Percentiles rank a stretch among this genome's conserved stretches.
phyloP scores from a whole-genome alignment of 805 yeast species.

The Wickerhamomyces rabaulensis region DNA sequence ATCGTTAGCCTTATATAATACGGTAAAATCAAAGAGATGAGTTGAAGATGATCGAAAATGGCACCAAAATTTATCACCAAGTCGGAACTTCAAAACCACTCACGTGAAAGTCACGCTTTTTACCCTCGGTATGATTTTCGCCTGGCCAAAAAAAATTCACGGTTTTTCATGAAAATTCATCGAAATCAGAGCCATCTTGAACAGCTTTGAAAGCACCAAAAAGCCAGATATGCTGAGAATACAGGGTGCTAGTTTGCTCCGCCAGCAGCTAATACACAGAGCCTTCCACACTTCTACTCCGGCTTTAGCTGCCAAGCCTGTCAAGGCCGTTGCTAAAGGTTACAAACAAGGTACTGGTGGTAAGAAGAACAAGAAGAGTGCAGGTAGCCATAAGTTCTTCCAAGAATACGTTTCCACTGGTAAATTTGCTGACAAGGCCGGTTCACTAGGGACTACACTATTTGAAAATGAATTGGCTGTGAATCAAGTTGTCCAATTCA shows the following conservation, averaged over 20 bases:
- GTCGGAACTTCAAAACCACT: too few species aligned
- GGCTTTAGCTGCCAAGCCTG: constrained; percentile 7
- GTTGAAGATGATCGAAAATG: neutral
- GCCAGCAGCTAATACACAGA: constrained; percentile 1
- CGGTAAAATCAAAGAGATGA: too few species aligned
- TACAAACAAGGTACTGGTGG: constrained; percentile 13
- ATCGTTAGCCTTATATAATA: too few species aligned
- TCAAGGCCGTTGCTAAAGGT: constrained; percentile 12
- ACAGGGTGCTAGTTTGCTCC: neutral
- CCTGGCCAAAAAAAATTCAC: too few species aligned
- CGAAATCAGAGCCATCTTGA: neutral
- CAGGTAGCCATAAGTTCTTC: constrained; percentile 30
- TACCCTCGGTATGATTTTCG: neutral
- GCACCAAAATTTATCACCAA: neutral
- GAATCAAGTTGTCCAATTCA: constrained; percentile 36
- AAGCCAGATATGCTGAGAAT: neutral
- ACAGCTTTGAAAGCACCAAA: neutral
- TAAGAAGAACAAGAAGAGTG: constrained; percentile 13
- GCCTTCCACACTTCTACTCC: constrained; percentile 6
- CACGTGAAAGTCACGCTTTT: neutral
- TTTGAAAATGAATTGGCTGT: constrained; percentile 12
- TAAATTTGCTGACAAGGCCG: constrained; percentile 25
- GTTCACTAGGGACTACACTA: constrained; percentile 14
- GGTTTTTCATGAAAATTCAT: neutral
- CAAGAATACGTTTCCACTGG: constrained; percentile 27